A percentile compares a stretch with the other conserved stretches of the same genome.
Evolutionary conservation across 139 green algal species (phyloP).

Genomic region (Coelastrella sp.): DNA sequence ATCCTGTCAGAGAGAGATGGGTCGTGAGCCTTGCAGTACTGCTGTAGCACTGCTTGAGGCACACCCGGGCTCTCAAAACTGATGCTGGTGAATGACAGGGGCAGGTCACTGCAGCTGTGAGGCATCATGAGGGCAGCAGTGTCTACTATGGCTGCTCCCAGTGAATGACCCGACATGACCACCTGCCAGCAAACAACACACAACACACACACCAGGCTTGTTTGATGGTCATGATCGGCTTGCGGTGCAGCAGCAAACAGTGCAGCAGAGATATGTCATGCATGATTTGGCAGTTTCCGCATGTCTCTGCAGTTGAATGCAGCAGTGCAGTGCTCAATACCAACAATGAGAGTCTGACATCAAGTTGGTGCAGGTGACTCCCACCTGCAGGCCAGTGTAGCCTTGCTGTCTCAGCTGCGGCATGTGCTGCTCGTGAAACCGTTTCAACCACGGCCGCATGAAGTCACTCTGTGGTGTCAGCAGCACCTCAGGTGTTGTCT

Average conservation of each 20-base stretch:
- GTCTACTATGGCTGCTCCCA: slow-evolving; percentile 9
- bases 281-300: too few relatives aligned
- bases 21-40: not conserved
- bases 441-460: not conserved
- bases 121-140: slow-evolving; percentile 19
- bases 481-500: not conserved
- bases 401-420: not conserved
- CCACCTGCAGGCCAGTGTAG: not conserved
- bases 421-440: not conserved
- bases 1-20: not conserved
- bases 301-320: too few relatives aligned
- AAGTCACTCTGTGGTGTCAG: not conserved
- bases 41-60: slow-evolving; percentile 3
- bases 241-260: too few relatives aligned
- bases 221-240: too few relatives aligned
- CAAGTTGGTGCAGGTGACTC: too few relatives aligned
- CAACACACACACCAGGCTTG: too few relatives aligned
- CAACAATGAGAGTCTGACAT: too few relatives aligned
- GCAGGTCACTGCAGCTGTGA: not conserved
- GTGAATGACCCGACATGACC: slow-evolving; percentile 15
- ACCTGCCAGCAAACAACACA: slow-evolving; percentile 15
- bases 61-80: slow-evolving; percentile 35
- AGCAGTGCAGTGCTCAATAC: too few relatives aligned
- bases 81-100: not conserved
- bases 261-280: too few relatives aligned